Base-by-base conservation (phyloP, 306 rosid genomes). In the Rosa persica region DNA sequence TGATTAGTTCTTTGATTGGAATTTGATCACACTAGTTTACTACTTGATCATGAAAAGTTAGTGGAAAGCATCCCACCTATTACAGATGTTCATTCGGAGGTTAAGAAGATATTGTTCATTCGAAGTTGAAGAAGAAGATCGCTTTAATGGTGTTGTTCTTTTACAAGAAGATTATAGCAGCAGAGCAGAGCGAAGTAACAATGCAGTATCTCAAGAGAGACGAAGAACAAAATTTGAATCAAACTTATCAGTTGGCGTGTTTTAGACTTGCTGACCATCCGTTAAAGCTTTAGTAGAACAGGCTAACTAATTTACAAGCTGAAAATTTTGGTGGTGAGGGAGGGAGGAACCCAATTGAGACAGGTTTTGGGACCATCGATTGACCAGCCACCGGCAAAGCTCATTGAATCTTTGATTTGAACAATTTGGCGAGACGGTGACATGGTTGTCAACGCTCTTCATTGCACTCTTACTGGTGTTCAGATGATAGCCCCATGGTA, bases 401-500 rank as follows among this genome's bases (percentile, higher is more conserved):
- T 67, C 5, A 39, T 68, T 42, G 38, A 67, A 20, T n/a, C 52
- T 22, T 68, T 25, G 5, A 43, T 5, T n/a, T 0, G 20, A 23
- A 74, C 12, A 27, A 16, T 7, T 2, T 8, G 12, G 12, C 22
- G 67, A 15, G 10, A 51, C 1, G 47, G 48, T 11, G 3, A 12
- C 48, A n/a, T 51, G 19, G 51, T 6, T 54, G 34, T 38, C 76
- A n/a, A 73, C 38, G 48, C 42, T 71, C 75, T 71, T 74, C 68
- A 55, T 42, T 57, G 52, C 54, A 15, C 17, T 68, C 40, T 54
- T 7, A 12, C 19, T 64, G 62, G 75, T 51, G 75, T 38, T 40
- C 47, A 61, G 57, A 74, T 64, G 49, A 9, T 48, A 39, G 74
- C 60, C 60, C 44, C 76, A 70, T 52, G 69, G 27, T 36, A 75